Percentiles rank a stretch among this genome's conserved stretches.
Conservation (phyloP, 257 asterid genomes). For the Jacaranda copaia region DNA sequence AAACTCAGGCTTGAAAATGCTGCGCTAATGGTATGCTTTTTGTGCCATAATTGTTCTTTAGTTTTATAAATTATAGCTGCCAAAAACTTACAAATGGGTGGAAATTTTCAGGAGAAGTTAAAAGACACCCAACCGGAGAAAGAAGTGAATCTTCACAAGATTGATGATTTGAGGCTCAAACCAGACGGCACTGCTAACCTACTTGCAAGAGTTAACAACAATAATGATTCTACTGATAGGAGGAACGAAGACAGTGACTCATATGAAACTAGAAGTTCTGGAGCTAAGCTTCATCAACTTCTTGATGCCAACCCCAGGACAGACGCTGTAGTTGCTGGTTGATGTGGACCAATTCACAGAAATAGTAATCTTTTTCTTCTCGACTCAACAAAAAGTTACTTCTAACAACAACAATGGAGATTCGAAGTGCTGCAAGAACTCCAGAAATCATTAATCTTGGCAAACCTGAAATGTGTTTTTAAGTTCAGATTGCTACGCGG, state of each 20-base stretch:
- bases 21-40: conserved; percentile 60
- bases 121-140: conserved; percentile 47
- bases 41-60: not conserved
- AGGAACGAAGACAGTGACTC: conserved; percentile 55
- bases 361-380: too few relatives aligned
- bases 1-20: conserved; percentile 79
- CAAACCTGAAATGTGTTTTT: conserved; percentile 63
- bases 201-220: conserved; percentile 82
- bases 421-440: conserved; percentile 36
- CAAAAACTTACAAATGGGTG: not conserved
- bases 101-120: conserved; percentile 67
- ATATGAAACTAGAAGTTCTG: conserved; percentile 54
- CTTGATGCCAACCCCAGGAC: conserved; percentile 70
- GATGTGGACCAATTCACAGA: conserved; percentile 25
- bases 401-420: conserved; percentile 64
- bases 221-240: conserved; percentile 42
- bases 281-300: conserved; percentile 85
- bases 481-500: conserved; percentile 45
- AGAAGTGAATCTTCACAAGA: conserved; percentile 43
- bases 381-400: conserved; percentile 36
- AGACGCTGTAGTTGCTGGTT: conserved; percentile 91
- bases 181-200: conserved; percentile 83
- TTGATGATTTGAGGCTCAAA: conserved; percentile 53
- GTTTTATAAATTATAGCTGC: not conserved
- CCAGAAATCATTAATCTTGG: conserved; percentile 33